These are phyloP conservation scores for Talaromyces sp. DNA, from an alignment of 2,329 filamentous ascomycete species.

Conservation along the genomic window DNA sequence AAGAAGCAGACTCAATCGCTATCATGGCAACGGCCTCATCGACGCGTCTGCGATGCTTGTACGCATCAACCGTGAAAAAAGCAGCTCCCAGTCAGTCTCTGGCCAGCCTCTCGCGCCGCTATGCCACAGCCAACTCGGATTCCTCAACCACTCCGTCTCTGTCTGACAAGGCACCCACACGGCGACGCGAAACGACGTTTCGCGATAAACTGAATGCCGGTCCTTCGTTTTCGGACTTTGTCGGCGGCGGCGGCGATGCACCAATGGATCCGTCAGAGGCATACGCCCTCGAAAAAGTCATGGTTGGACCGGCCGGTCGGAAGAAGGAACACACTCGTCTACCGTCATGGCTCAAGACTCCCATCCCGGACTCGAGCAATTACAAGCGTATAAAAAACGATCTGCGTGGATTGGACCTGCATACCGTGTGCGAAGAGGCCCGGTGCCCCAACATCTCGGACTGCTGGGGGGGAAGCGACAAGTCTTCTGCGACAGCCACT, in stretches of 20 bases:
- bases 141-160: conserved; percentile 38
- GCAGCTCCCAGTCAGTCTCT: conserved; percentile 12
- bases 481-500: conserved; percentile 87
- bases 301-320: conserved; percentile 57
- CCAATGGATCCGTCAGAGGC: conserved; percentile 47
- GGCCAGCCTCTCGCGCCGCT: conserved; percentile 24
- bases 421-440: conserved; percentile 97
- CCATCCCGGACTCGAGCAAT: conserved; percentile 79
- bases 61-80: conserved; percentile 19
- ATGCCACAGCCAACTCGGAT: conserved; percentile 36
- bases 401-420: conserved; percentile 78
- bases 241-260: conserved; percentile 45
- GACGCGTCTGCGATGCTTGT: conserved; percentile 27
- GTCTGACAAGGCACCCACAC: conserved; percentile 55
- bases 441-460: conserved; percentile 96
- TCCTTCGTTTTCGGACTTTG: conserved; percentile 61
- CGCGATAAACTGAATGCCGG: conserved; percentile 60
- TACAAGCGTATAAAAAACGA: conserved; percentile 96
- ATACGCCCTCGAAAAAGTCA: conserved; percentile 57
- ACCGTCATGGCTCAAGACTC: conserved; percentile 93
- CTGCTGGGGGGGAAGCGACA: conserved; percentile 90
- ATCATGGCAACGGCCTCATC: conserved; percentile 31
- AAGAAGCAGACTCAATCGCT: not conserved
- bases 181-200: conserved; percentile 54
- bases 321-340: conserved; percentile 68